A percentile compares a stretch with the other conserved stretches of the same genome.
Evolutionary conservation across 139 green algal genomes (phyloP).

Genomic region (Chlamydomonas eustigma): DNA sequence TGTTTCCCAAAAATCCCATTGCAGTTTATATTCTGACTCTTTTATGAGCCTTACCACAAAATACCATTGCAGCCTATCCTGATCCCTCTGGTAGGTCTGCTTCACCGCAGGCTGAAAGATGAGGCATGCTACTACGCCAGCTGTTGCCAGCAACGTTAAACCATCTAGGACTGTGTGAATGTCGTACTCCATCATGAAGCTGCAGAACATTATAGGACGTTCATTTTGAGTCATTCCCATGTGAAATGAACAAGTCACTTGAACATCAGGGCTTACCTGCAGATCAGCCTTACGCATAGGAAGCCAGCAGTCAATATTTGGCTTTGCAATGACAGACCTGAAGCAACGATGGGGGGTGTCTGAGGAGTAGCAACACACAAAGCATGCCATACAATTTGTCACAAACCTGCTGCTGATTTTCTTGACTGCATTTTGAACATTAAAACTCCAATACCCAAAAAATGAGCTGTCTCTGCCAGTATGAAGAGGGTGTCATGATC

Average conservation of each 20-base stretch:
- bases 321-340: slow-evolving; percentile 85
- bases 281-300: slow-evolving; percentile 85
- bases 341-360: neutral
- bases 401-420: slow-evolving; percentile 74
- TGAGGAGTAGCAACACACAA: neutral
- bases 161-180: slow-evolving; percentile 95
- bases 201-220: slow-evolving; percentile 24
- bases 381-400: neutral
- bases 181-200: slow-evolving; percentile 99
- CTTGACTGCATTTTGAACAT: slow-evolving; percentile 91
- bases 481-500: slow-evolving; percentile 98
- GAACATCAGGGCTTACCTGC: slow-evolving; percentile 60
- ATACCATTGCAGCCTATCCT: slow-evolving; percentile 69
- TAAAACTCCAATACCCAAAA: slow-evolving; percentile 88
- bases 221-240: neutral
- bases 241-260: neutral
- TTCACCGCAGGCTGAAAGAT: slow-evolving; percentile 27
- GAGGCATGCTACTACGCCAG: slow-evolving; percentile 86
- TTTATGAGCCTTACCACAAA: slow-evolving; percentile 68
- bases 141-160: slow-evolving; percentile 81
- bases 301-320: slow-evolving; percentile 93
- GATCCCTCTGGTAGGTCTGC: slow-evolving; percentile 83
- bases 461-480: slow-evolving; percentile 87
- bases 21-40: too few species aligned
- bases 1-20: too few species aligned